Evolutionary conservation across 2,329 filamentous ascomycete genomes (phyloP).

Genomic region (Penicillium sclerotigenum): DNA sequence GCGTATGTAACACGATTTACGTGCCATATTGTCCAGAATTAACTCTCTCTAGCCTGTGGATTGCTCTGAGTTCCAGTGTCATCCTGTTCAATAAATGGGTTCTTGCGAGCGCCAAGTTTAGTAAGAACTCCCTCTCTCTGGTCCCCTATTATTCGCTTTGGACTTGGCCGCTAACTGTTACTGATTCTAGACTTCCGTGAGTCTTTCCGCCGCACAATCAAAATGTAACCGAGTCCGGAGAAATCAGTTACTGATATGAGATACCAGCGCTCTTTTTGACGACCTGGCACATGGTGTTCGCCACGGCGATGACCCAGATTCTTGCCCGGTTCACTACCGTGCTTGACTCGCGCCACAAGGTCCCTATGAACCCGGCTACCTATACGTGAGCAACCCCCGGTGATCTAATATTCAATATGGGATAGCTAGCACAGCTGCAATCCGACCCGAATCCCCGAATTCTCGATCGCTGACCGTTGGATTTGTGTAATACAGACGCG

Average conservation of each 20-base stretch:
- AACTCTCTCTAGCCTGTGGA: slow-evolving; percentile 67
- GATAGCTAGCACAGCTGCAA: neutral
- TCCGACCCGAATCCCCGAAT: neutral
- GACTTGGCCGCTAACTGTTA: slow-evolving; percentile 8
- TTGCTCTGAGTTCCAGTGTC: slow-evolving; percentile 82
- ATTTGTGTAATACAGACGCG: slow-evolving; percentile 49
- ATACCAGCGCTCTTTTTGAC: slow-evolving; percentile 64
- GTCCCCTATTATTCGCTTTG: neutral
- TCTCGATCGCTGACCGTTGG: neutral
- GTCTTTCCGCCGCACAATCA: slow-evolving; percentile 18
- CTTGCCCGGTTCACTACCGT: slow-evolving; percentile 83
- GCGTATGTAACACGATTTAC: slow-evolving; percentile 19
- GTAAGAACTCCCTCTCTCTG: slow-evolving; percentile 48
- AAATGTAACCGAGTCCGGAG: neutral
- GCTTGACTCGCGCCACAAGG: slow-evolving; percentile 88
- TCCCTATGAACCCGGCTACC: slow-evolving; percentile 91
- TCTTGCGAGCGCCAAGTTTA: slow-evolving; percentile 76
- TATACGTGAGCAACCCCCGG: slow-evolving; percentile 59
- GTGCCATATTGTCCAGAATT: neutral
- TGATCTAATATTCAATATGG: neutral
- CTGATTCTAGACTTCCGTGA: slow-evolving; percentile 44
- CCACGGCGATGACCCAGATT: slow-evolving; percentile 87
- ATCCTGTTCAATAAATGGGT: slow-evolving; percentile 99
- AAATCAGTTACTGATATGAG: neutral
- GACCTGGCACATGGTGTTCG: slow-evolving; percentile 90